Evolutionary conservation across 2,329 filamentous ascomycete species (phyloP), one percentile per base, ranked within the genome.

Genomic region (Chrysoporthe puriensis): DNA sequence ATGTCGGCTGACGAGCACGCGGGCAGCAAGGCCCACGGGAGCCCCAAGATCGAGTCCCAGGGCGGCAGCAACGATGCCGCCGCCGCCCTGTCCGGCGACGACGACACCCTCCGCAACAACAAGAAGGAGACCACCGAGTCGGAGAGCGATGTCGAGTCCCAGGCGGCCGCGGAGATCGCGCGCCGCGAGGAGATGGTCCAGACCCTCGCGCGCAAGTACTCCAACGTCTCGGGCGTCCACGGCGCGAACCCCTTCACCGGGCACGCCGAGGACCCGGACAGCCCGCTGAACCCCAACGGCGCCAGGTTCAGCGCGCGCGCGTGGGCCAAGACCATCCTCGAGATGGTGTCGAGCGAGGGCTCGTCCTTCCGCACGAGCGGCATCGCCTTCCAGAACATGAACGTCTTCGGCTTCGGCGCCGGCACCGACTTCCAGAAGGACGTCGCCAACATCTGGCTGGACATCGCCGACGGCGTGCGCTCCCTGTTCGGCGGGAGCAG

Each of bases 341-440:
- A 82, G 69, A 77, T 86, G 69, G 80, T 83, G 58, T 80, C 82
- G 43, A 81, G 78, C 69, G 83, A 85, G 67, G 88, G 86, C 63
- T 80, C 82, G 71, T 75, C 78, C 16, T 88, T 88, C 76, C 85
- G 89, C 73, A 86, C 85, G 16, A 84, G 87, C 0, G 90, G 90
- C 59, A 82, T 93, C 57, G 83, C 84, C 62, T 92, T 90, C 79
- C 85, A 87, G 76, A 85, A 91, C 74, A 80, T 93, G 66, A 91
- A 86, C 69, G 88, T 91, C 5, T 87, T 88, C 74, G 90, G 90
- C 52, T 92, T 85, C 72, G 90, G 90, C 57, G 85, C 84, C 52
- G 82, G 86, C 0, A 91, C 89, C 0, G 90, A 92, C 75, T 92
- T 90, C 77, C 90, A 93, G 74, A 89, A 88, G 78, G 85, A 89